Evolutionary conservation across 2,329 filamentous ascomycete species (phyloP).

Genomic region (Trichocomaceae sp.): DNA sequence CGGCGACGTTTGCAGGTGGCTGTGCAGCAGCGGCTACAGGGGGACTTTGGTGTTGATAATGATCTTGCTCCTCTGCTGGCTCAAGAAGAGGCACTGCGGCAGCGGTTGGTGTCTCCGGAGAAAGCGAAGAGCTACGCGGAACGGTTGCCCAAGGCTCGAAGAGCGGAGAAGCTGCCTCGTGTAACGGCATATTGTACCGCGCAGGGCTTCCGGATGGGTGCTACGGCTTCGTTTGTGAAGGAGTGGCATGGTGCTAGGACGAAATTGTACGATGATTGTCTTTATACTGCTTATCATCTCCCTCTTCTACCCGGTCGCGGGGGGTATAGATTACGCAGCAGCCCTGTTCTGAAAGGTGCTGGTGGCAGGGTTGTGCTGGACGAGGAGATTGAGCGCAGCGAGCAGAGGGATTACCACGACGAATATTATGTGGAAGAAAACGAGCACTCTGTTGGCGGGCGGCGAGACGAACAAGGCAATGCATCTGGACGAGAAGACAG

Average conservation of each 20-base stretch:
- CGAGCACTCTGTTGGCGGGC: conserved; percentile 41
- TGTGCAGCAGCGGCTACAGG: conserved; percentile 29
- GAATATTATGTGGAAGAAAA: conserved; percentile 70
- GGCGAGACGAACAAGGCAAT: conserved; percentile 15
- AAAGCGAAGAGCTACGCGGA: conserved; percentile 88
- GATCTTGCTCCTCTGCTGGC: conserved; percentile 44
- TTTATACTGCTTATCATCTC: conserved; percentile 92
- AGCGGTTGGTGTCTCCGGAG: conserved; percentile 43
- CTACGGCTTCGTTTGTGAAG: conserved; percentile 81
- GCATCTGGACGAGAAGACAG: neutral
- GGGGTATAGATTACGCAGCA: conserved; percentile 81
- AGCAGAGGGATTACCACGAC: conserved; percentile 80
- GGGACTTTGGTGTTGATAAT: conserved; percentile 53
- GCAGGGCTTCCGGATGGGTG: conserved; percentile 82
- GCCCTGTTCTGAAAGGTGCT: conserved; percentile 84
- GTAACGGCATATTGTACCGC: conserved; percentile 96
- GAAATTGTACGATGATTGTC: conserved; percentile 94
- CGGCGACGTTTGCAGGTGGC: conserved; percentile 25
- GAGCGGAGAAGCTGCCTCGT: conserved; percentile 79
- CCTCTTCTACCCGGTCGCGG: conserved; percentile 79
- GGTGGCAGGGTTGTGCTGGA: conserved; percentile 90
- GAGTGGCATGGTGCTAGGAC: conserved; percentile 84
- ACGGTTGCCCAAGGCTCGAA: conserved; percentile 76
- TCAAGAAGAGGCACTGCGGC: conserved; percentile 58
- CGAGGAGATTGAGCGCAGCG: conserved; percentile 91